Evolutionary conservation across 768 basidiomycete genomes (phyloP).

Genomic region (Jaapia argillacea): DNA sequence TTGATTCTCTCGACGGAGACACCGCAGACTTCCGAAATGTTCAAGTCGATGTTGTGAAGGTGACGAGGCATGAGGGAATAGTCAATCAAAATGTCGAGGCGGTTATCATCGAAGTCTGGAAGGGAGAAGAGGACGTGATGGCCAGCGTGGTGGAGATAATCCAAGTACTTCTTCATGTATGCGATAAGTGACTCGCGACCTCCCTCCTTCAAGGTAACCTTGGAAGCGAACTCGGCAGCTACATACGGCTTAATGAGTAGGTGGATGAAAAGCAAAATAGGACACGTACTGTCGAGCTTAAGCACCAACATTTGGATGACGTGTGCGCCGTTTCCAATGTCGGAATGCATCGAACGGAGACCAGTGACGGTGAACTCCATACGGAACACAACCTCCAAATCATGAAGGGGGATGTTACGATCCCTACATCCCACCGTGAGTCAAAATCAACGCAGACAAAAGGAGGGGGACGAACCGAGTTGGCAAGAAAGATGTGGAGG

Average conservation of each 20-base stretch:
- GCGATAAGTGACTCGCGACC: conserved; percentile 4
- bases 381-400: conserved; percentile 8
- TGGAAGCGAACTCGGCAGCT: neutral
- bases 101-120: conserved; percentile 12
- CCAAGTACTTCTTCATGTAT: conserved; percentile 10
- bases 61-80: conserved; percentile 6
- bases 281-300: neutral
- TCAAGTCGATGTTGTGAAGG: neutral
- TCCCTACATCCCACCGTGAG: too few species aligned
- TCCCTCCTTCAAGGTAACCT: neutral
- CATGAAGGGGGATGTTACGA: neutral
- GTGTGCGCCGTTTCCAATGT: conserved; percentile 6
- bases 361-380: conserved; percentile 3
- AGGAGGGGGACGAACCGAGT: too few species aligned
- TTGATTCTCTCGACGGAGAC: neutral
- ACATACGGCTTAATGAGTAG: neutral
- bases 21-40: neutral
- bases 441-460: too few species aligned
- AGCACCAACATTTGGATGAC: neutral
- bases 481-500: too few species aligned
- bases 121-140: conserved; percentile 11
- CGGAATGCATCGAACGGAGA: conserved; percentile 2
- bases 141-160: conserved; percentile 8
- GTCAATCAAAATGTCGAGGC: conserved; percentile 6
- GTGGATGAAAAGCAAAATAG: too few species aligned